Evolutionary conservation across 2,329 filamentous ascomycete genomes (phyloP).

Genomic region (Bipolaris victoriae): DNA sequence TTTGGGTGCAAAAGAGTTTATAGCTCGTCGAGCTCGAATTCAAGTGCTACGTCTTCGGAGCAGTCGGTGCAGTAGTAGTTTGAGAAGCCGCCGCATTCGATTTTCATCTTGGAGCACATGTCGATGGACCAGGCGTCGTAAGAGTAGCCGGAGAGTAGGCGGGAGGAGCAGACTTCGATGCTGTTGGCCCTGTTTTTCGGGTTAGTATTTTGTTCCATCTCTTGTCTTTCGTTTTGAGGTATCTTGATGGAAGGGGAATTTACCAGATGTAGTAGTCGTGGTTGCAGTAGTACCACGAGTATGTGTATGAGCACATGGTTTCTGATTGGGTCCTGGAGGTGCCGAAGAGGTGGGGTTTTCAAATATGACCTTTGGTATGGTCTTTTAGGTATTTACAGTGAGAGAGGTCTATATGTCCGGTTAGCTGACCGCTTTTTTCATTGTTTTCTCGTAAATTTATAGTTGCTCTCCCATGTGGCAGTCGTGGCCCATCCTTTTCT

Average conservation of each 20-base stretch:
- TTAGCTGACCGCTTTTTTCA: slow-evolving; percentile 16
- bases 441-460: not conserved
- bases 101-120: slow-evolving; percentile 54
- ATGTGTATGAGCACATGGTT: slow-evolving; percentile 56
- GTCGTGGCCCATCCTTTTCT: not conserved
- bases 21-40: slow-evolving; percentile 52
- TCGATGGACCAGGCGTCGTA: slow-evolving; percentile 57
- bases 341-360: not conserved
- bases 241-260: not conserved
- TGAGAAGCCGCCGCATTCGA: slow-evolving; percentile 51
- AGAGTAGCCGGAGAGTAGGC: slow-evolving; percentile 55
- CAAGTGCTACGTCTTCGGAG: slow-evolving; percentile 52
- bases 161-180: slow-evolving; percentile 54
- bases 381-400: not conserved
- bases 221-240: not conserved
- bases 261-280: slow-evolving; percentile 57
- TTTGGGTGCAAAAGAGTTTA: slow-evolving; percentile 7
- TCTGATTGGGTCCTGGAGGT: not conserved
- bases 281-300: slow-evolving; percentile 57
- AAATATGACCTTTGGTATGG: not conserved
- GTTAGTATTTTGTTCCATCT: not conserved
- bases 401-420: slow-evolving; percentile 3
- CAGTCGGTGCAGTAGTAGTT: slow-evolving; percentile 55
- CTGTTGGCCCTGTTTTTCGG: slow-evolving; percentile 43
- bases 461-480: not conserved